A percentile compares a stretch with the other conserved stretches of the same genome.
Evolutionary conservation across 2,329 filamentous ascomycete genomes (phyloP).

Genomic region (Lecanicillium sp.): DNA sequence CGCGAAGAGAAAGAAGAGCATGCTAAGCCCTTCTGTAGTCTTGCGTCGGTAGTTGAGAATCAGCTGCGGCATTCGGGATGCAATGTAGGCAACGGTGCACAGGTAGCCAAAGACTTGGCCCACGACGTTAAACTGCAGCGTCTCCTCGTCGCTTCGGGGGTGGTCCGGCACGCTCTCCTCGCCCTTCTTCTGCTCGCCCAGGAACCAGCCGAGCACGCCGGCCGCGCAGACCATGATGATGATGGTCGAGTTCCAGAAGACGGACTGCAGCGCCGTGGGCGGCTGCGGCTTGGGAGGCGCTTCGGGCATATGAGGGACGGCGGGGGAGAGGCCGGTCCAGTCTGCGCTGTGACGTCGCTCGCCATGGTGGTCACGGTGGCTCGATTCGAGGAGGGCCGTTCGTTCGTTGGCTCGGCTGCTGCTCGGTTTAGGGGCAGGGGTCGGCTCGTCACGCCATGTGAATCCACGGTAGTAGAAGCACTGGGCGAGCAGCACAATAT

Average conservation of each 20-base stretch:
- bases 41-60: conserved; percentile 88
- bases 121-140: conserved; percentile 61
- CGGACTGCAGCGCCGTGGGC: conserved; percentile 46
- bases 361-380: conserved; percentile 11
- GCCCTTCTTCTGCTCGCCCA: conserved; percentile 37
- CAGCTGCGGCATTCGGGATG: conserved; percentile 81
- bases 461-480: conserved; percentile 96
- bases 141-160: conserved; percentile 32
- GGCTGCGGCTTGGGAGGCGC: conserved; percentile 35
- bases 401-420: conserved; percentile 41
- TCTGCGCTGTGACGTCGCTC: conserved; percentile 42
- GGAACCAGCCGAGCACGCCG: conserved; percentile 79
- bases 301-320: conserved; percentile 62
- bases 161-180: conserved; percentile 27
- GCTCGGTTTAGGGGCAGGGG: conserved; percentile 32
- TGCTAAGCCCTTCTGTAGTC: conserved; percentile 84
- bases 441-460: conserved; percentile 50
- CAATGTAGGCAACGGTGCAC: conserved; percentile 82
- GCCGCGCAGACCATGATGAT: conserved; percentile 77
- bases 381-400: conserved; percentile 39
- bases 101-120: conserved; percentile 93
- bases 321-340: conserved; percentile 67
- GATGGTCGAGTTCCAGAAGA: conserved; percentile 67
- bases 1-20: conserved; percentile 94
- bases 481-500: conserved; percentile 79